Conservation (phyloP, 139 green algal species). For the Chlamydomonas asymmetrica region DNA sequence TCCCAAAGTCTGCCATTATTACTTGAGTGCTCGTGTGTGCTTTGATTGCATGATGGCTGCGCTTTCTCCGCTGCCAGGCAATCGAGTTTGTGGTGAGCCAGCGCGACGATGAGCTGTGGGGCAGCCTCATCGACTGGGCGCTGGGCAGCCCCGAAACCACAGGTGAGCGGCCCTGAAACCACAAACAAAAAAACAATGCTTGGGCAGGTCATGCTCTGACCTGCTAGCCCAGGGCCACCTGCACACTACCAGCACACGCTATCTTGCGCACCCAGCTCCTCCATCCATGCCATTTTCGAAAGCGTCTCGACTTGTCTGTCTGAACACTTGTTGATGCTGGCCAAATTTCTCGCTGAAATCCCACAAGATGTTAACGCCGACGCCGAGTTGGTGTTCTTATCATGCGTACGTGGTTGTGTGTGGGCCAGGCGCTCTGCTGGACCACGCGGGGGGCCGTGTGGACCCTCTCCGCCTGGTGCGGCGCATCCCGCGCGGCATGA, state of each 20-base stretch:
- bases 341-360: no score
- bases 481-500: constrained; percentile 77
- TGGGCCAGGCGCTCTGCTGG: constrained; percentile 81
- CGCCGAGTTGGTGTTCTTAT: background rate
- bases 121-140: constrained; percentile 82
- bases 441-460: constrained; percentile 75
- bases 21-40: background rate
- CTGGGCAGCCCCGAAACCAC: constrained; percentile 71
- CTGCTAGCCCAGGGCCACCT: no score
- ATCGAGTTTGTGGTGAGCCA: constrained; percentile 91
- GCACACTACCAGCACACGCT: no score
- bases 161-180: constrained; percentile 42
- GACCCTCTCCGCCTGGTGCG: constrained; percentile 83
- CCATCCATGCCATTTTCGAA: no score
- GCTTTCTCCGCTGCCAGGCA: constrained; percentile 48
- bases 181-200: no score
- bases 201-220: no score
- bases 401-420: background rate
- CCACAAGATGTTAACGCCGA: no score
- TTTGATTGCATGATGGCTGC: background rate
- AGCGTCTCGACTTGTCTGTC: no score
- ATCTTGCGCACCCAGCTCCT: no score
- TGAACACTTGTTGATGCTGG: no score
- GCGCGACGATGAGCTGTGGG: constrained; percentile 91
- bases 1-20: no score